A percentile compares a stretch with the other conserved stretches of the same genome.
Conservation (phyloP, 805 yeast genomes). For the Wickerhamiella domercqiae region DNA sequence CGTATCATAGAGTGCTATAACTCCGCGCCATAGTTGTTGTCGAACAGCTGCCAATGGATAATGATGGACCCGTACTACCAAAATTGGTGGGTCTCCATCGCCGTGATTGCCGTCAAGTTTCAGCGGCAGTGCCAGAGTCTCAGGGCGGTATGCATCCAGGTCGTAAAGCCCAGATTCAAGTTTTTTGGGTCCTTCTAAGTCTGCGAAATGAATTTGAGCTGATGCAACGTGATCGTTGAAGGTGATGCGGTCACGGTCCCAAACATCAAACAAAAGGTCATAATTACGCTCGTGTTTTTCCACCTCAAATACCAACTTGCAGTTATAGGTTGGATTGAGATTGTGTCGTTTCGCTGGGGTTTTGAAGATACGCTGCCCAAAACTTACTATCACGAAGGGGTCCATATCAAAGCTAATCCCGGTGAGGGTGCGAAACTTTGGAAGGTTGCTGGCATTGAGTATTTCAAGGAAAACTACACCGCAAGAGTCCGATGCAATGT, state of each 20-base stretch:
- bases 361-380: slow-evolving; percentile 75
- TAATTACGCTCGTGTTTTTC: slow-evolving; percentile 48
- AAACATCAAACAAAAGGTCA: slow-evolving; percentile 51
- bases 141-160: slow-evolving; percentile 10
- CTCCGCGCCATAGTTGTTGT: slow-evolving; percentile 51
- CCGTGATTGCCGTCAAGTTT: slow-evolving; percentile 13
- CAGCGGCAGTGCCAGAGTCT: slow-evolving; percentile 11
- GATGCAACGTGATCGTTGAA: slow-evolving; percentile 71
- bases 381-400: slow-evolving; percentile 83
- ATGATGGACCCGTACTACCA: slow-evolving; percentile 48
- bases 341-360: slow-evolving; percentile 77
- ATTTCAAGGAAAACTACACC: slow-evolving; percentile 75
- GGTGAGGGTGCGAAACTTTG: slow-evolving; percentile 56
- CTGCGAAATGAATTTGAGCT: slow-evolving; percentile 40
- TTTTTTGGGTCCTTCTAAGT: slow-evolving; percentile 28
- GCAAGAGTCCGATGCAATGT: slow-evolving; percentile 18
- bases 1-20: slow-evolving; percentile 38
- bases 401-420: slow-evolving; percentile 86
- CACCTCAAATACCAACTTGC: slow-evolving; percentile 65
- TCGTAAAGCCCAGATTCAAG: slow-evolving; percentile 25
- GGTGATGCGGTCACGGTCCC: slow-evolving; percentile 75
- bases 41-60: slow-evolving; percentile 51
- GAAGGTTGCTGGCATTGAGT: slow-evolving; percentile 57
- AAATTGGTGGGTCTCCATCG: slow-evolving; percentile 1
- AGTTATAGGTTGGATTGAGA: slow-evolving; percentile 67